Percentiles rank a stretch among this genome's conserved stretches.
Evolutionary conservation across 1,284 basidiomycete genomes (phyloP).

Genomic region (Pascua guehoae): DNA sequence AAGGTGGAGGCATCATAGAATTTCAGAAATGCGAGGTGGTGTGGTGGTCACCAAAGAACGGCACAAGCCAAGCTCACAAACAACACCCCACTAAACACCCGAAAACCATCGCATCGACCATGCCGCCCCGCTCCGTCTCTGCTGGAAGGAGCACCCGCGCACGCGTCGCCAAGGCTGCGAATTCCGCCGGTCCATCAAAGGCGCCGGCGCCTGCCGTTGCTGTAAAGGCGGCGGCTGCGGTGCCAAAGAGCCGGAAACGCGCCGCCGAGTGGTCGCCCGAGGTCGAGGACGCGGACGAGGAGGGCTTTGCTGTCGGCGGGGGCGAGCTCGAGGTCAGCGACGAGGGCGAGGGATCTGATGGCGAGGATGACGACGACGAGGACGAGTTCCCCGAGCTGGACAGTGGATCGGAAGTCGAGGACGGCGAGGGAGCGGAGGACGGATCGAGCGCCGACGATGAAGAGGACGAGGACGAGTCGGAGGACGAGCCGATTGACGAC

Average conservation of each 20-base stretch:
- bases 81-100: background rate
- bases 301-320: slow-evolving; percentile 25
- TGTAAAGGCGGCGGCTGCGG: background rate
- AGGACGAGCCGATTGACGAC: slow-evolving; percentile 45
- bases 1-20: slow-evolving; percentile 17
- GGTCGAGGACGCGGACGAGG: slow-evolving; percentile 22
- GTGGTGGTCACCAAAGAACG: background rate
- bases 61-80: background rate
- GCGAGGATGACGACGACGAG: slow-evolving; percentile 31
- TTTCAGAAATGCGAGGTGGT: background rate
- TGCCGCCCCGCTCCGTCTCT: slow-evolving; percentile 13
- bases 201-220: background rate
- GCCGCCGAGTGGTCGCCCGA: slow-evolving; percentile 8
- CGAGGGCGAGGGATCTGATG: slow-evolving; percentile 26
- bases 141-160: slow-evolving; percentile 4
- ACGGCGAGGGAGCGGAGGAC: slow-evolving; percentile 50
- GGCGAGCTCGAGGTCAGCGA: slow-evolving; percentile 29
- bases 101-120: slow-evolving; percentile 6
- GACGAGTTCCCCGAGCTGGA: slow-evolving; percentile 54
- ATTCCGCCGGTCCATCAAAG: slow-evolving; percentile 8
- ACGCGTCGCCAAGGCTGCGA: background rate
- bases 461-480: slow-evolving; percentile 6
- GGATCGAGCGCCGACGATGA: slow-evolving; percentile 3
- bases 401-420: slow-evolving; percentile 44
- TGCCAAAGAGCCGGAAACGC: slow-evolving; percentile 11